phyloP scores from a whole-genome alignment of 2,329 filamentous ascomycete species.

The Knoxdaviesia proteae region DNA sequence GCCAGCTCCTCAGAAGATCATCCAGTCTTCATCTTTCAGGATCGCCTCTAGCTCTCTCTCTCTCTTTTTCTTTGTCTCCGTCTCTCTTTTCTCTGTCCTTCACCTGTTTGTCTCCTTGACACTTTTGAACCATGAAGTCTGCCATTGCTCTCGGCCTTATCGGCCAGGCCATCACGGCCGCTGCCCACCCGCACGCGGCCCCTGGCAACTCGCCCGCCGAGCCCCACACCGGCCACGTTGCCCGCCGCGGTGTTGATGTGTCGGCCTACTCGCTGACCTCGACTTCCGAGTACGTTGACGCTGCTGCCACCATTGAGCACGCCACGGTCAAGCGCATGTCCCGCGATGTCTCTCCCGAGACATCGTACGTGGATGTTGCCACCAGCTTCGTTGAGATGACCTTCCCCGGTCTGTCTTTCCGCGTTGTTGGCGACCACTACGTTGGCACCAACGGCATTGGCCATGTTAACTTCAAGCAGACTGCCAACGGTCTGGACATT shows the following conservation, averaged over 20 bases:
- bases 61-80: too few relatives aligned
- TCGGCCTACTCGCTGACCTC: slow-evolving; percentile 13
- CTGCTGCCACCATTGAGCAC: slow-evolving; percentile 7
- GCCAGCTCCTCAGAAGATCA: too few relatives aligned
- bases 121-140: slow-evolving; percentile 11
- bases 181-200: slow-evolving; percentile 13
- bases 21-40: too few relatives aligned
- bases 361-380: slow-evolving; percentile 20
- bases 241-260: slow-evolving; percentile 13
- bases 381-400: slow-evolving; percentile 20
- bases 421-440: slow-evolving; percentile 30
- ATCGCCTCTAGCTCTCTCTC: too few relatives aligned
- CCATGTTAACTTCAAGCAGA: slow-evolving; percentile 40
- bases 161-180: slow-evolving; percentile 12
- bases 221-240: slow-evolving; percentile 4
- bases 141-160: slow-evolving; percentile 14
- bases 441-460: slow-evolving; percentile 31
- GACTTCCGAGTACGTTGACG: slow-evolving; percentile 12
- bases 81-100: not conserved
- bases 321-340: slow-evolving; percentile 6
- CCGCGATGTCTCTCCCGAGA: slow-evolving; percentile 3
- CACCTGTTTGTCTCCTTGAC: not conserved
- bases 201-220: slow-evolving; percentile 7
- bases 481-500: slow-evolving; percentile 33
- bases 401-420: slow-evolving; percentile 20